phyloP scores from a whole-genome alignment of 2,329 filamentous ascomycete species.

The Alternaria longipes region DNA sequence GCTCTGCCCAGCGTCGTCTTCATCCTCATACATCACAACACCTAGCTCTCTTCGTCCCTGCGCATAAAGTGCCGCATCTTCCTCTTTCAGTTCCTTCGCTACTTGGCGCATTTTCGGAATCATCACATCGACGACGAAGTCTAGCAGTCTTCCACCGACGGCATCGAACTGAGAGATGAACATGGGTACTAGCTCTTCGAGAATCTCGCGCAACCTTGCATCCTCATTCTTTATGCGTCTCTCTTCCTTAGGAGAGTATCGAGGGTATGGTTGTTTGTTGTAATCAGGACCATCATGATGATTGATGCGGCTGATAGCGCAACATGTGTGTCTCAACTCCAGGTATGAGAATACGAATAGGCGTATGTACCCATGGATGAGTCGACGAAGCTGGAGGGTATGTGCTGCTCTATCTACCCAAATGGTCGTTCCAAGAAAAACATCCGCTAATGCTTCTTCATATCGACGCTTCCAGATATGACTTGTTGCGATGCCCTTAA shows the following conservation, averaged over 20 bases:
- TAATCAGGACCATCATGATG: too few relatives aligned
- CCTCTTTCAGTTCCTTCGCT: neutral
- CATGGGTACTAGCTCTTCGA: neutral
- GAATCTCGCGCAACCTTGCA: neutral
- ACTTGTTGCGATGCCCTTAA: too few relatives aligned
- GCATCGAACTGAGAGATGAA: neutral
- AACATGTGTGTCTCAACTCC: neutral
- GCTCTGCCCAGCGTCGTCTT: accelerated
- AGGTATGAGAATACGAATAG: neutral
- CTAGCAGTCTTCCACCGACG: neutral
- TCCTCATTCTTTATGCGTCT: neutral
- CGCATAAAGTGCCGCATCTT: neutral
- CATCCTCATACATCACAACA: neutral
- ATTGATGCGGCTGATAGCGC: neutral
- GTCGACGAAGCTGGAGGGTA: accelerated
- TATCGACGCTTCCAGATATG: accelerated
- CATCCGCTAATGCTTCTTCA: accelerated
- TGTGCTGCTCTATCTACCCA: neutral
- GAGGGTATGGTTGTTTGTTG: neutral
- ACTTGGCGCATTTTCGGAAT: neutral
- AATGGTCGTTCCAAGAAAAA: neutral
- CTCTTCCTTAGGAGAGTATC: neutral
- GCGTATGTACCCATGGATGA: accelerated
- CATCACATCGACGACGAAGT: neutral
- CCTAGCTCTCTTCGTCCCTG: neutral